These are phyloP conservation scores for Elsinoe necatrix DNA, from an alignment of 2,329 filamentous ascomycete genomes.

Conservation along the genomic window DNA sequence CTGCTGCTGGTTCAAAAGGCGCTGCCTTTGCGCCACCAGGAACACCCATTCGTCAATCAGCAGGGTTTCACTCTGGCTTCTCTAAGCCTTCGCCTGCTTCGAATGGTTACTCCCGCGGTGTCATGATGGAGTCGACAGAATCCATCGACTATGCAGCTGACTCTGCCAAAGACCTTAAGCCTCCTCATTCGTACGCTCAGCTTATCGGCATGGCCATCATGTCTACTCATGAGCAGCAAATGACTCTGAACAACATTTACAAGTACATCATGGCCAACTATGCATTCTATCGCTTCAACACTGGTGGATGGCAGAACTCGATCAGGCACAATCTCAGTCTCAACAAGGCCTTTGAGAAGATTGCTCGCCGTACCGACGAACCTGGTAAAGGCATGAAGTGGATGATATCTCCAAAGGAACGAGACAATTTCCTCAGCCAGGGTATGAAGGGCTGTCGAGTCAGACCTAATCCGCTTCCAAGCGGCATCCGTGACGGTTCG, in stretches of 20 bases:
- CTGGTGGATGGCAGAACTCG: conserved; percentile 95
- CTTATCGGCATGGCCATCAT: conserved; percentile 96
- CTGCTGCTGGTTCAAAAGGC: conserved; percentile 27
- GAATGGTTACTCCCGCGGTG: conserved; percentile 38
- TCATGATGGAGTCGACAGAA: conserved; percentile 46
- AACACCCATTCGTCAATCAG: conserved; percentile 28
- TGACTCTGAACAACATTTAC: conserved; percentile 89
- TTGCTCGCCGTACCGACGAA: conserved; percentile 84
- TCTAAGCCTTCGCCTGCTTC: conserved; percentile 39
- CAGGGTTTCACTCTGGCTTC: conserved; percentile 17
- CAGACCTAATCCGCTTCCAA: conserved; percentile 26
- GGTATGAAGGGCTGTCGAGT: conserved; percentile 37
- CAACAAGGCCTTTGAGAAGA: conserved; percentile 91
- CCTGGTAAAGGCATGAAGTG: conserved; percentile 99
- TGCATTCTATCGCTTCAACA: conserved; percentile 80
- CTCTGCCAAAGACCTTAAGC: conserved; percentile 82
- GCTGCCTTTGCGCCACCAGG: conserved; percentile 29
- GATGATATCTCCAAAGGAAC: conserved; percentile 77
- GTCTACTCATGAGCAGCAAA: conserved; percentile 73
- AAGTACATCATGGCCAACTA: conserved; percentile 86
- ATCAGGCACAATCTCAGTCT: conserved; percentile 94
- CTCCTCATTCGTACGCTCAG: conserved; percentile 91
- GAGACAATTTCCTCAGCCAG: conserved; percentile 80
- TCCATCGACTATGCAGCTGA: conserved; percentile 72
- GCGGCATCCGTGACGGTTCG: conserved; percentile 24